Conservation (phyloP, 1,139 yeast species). For the Waltiozyma sp. region DNA sequence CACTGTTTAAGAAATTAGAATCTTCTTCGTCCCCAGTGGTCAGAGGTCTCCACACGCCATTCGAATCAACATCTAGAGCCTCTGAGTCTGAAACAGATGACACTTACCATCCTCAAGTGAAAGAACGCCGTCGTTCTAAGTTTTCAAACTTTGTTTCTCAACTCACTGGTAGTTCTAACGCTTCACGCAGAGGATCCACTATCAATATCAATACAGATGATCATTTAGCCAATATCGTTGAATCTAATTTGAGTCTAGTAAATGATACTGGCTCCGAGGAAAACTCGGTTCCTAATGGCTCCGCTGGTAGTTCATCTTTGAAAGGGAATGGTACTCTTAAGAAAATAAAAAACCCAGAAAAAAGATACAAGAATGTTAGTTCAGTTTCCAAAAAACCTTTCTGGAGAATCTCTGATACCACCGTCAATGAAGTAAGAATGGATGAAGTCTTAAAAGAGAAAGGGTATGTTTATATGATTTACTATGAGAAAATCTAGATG, state of each 20-base stretch:
- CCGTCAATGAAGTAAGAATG: slow-evolving; percentile 50
- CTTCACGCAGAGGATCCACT: slow-evolving; percentile 12
- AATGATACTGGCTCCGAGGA: not conserved
- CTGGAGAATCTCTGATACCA: slow-evolving; percentile 82
- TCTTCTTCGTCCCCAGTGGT: not conserved
- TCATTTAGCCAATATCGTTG: not conserved
- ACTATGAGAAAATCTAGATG: slow-evolving; percentile 56
- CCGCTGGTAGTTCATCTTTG: not conserved
- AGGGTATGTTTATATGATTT: slow-evolving; percentile 70
- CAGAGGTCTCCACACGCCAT: slow-evolving; percentile 2
- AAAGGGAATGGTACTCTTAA: not conserved
- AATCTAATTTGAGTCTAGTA: not conserved
- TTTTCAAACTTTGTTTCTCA: slow-evolving; percentile 15
- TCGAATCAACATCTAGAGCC: slow-evolving; percentile 10
- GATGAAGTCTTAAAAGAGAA: slow-evolving; percentile 56
- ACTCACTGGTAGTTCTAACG: slow-evolving; percentile 6
- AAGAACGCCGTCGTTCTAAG: not conserved
- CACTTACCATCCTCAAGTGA: not conserved
- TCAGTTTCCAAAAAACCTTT: slow-evolving; percentile 50
- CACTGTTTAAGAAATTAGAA: slow-evolving; percentile 1
- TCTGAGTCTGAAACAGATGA: slow-evolving; percentile 2
- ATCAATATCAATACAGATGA: not conserved
- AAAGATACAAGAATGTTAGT: slow-evolving; percentile 31
- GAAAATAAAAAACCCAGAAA: slow-evolving; percentile 1
- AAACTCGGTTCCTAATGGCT: slow-evolving; percentile 1